Conservation (phyloP, 768 basidiomycete species). For the Pleurotus ostreatus region DNA sequence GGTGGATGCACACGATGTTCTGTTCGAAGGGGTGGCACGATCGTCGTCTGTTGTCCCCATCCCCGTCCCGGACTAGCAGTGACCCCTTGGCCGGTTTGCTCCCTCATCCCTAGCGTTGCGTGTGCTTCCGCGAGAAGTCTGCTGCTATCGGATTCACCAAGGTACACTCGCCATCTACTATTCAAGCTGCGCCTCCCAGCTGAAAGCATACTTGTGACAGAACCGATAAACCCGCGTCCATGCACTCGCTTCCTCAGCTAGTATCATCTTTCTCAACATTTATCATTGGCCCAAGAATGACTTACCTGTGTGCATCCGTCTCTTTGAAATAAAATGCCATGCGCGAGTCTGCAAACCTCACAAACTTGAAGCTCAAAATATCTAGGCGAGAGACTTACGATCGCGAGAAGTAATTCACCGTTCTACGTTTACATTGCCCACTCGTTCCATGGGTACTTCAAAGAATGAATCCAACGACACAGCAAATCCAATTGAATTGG, state of each 20-base stretch:
- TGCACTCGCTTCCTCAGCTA: neutral
- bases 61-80: too few species aligned
- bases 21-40: too few species aligned
- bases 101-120: too few species aligned
- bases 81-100: too few species aligned
- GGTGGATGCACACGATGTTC: too few species aligned
- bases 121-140: slow-evolving; percentile 93
- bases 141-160: slow-evolving; percentile 92
- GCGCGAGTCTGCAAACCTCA: neutral
- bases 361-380: too few species aligned
- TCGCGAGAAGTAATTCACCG: too few species aligned
- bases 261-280: neutral
- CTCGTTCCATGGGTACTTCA: too few species aligned
- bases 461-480: too few species aligned
- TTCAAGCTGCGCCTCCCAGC: neutral
- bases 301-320: neutral
- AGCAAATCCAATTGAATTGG: neutral
- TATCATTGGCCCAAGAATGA: neutral
- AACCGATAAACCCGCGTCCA: slow-evolving; percentile 5
- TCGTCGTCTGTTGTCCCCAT: too few species aligned
- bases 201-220: neutral
- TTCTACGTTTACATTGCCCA: too few species aligned
- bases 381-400: too few species aligned
- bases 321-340: neutral
- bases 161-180: slow-evolving; percentile 42